Evolutionary conservation across 75 land plant genomes (phyloP).

Genomic region (Pseudotsuga menziesii): DNA sequence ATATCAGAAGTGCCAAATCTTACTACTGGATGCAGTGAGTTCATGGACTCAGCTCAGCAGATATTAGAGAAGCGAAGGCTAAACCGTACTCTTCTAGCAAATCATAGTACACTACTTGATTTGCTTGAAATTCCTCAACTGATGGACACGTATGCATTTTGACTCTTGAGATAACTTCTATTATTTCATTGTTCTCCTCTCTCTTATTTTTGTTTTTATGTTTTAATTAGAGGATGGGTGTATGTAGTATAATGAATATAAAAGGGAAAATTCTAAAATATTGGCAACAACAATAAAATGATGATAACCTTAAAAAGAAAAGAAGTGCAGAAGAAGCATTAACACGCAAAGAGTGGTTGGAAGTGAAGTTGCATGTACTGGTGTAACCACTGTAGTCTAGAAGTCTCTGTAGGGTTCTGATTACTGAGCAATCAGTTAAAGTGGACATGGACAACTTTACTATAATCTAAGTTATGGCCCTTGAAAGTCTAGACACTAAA

Average conservation of each 20-base stretch:
- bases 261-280: too few relatives aligned
- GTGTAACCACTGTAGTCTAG: background rate
- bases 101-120: conserved; percentile 89
- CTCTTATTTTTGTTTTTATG: background rate
- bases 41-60: conserved; percentile 89
- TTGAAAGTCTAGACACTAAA: background rate
- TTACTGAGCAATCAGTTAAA: background rate
- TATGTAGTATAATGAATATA: background rate
- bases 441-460: background rate
- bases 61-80: conserved; percentile 91
- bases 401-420: background rate
- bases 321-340: background rate
- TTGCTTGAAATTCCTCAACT: conserved; percentile 99
- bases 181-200: background rate
- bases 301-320: background rate
- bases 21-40: conserved; percentile 88
- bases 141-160: conserved; percentile 89
- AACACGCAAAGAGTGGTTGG: background rate
- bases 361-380: background rate
- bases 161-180: background rate
- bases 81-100: conserved; percentile 80
- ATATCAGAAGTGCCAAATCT: conserved; percentile 85
- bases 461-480: background rate
- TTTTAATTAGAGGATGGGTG: background rate
- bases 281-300: background rate